Evolutionary conservation across 352 stramenopile species (phyloP).

Genomic region (Plasmopara halstedii): DNA sequence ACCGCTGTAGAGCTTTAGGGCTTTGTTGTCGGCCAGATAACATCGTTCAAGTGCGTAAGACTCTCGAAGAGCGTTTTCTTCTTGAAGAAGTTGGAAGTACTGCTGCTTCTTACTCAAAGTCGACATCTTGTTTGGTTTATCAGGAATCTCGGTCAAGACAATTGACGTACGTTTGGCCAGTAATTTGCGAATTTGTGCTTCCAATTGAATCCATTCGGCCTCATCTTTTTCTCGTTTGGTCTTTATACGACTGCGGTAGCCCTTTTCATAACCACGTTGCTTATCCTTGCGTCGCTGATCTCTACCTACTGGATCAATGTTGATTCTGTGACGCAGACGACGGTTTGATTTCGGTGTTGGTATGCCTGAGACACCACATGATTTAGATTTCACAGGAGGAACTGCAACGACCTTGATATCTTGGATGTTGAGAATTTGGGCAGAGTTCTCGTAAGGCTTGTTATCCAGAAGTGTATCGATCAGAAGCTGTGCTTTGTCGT

Average conservation of each 20-base stretch:
- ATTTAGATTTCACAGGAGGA: conserved; percentile 3
- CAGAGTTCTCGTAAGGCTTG: neutral
- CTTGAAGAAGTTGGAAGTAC: conserved; percentile 16
- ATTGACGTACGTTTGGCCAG: conserved; percentile 18
- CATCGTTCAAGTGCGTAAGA: conserved; percentile 7
- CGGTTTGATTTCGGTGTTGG: conserved; percentile 1
- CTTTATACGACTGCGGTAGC: conserved; percentile 20
- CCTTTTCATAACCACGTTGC: conserved; percentile 29
- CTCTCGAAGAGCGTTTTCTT: conserved; percentile 17
- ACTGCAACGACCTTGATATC: conserved; percentile 1
- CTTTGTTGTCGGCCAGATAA: conserved; percentile 8
- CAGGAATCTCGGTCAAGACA: neutral
- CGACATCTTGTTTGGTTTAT: neutral
- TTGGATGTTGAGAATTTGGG: conserved; percentile 1
- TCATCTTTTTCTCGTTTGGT: conserved; percentile 6
- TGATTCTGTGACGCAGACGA: conserved; percentile 4
- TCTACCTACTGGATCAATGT: conserved; percentile 5
- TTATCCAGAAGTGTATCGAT: neutral
- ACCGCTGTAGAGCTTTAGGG: conserved; percentile 15
- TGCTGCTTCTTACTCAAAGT: conserved; percentile 6
- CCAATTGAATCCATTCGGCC: conserved; percentile 18
- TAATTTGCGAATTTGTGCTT: conserved; percentile 12
- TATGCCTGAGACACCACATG: neutral
- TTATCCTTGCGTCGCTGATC: conserved; percentile 25
- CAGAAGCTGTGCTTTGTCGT: neutral